These are phyloP conservation scores for Lentinula aciculospora DNA, from an alignment of 768 basidiomycete species.

Conservation along the genomic window DNA sequence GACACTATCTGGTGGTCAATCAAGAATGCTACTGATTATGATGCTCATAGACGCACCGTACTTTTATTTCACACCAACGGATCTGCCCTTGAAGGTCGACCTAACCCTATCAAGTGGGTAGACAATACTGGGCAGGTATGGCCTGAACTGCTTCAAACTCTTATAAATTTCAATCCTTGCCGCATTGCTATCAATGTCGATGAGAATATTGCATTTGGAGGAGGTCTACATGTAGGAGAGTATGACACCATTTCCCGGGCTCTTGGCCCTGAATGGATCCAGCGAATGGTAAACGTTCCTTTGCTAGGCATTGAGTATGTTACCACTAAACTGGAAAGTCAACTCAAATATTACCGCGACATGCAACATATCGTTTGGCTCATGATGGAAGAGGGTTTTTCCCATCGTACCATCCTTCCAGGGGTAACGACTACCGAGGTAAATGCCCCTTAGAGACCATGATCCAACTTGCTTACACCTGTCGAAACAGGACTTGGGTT, in stretches of 20 bases:
- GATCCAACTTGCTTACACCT: neutral
- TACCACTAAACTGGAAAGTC: constrained; percentile 32
- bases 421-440: constrained; percentile 37
- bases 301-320: constrained; percentile 46
- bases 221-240: constrained; percentile 47
- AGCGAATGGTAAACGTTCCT: constrained; percentile 31
- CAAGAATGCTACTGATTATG: constrained; percentile 42
- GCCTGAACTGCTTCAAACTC: constrained; percentile 32
- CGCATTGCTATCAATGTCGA: constrained; percentile 43
- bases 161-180: constrained; percentile 30
- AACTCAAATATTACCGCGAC: constrained; percentile 37
- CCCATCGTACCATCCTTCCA: constrained; percentile 31
- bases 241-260: constrained; percentile 28
- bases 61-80: constrained; percentile 43
- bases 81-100: constrained; percentile 20
- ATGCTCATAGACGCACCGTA: constrained; percentile 41
- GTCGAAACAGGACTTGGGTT: constrained; percentile 37
- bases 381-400: constrained; percentile 48
- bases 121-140: constrained; percentile 46
- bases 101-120: constrained; percentile 41
- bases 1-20: constrained; percentile 50
- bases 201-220: constrained; percentile 39
- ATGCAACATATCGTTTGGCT: constrained; percentile 50
- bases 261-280: constrained; percentile 37
- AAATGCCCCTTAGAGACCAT: neutral